These are phyloP conservation scores for Aegle marmelos DNA, from an alignment of 345 rosid species.

Conservation along the genomic window DNA sequence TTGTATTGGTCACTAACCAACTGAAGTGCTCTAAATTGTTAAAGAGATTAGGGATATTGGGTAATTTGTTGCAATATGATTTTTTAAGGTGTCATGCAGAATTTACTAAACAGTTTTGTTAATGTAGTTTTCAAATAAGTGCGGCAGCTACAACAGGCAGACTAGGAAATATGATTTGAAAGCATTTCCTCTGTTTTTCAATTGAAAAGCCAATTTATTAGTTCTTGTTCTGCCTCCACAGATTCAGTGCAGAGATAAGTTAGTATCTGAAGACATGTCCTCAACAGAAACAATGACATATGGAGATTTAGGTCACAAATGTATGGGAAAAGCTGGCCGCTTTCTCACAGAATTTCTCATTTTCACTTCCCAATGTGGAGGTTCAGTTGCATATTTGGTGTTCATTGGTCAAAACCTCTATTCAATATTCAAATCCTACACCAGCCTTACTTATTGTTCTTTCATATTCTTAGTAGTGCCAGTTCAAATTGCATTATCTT, in stretches of 20 bases:
- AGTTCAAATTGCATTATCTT: slow-evolving; percentile 63
- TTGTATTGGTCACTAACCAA: background rate
- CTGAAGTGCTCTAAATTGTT: background rate
- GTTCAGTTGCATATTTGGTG: slow-evolving; percentile 75
- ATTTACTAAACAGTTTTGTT: background rate
- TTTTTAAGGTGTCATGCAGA: background rate
- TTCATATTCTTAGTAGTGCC: slow-evolving; percentile 76
- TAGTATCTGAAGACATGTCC: slow-evolving; percentile 44
- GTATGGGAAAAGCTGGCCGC: slow-evolving; percentile 73
- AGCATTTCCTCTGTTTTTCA: background rate
- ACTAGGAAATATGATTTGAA: too few relatives aligned
- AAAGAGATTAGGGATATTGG: background rate
- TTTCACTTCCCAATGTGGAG: slow-evolving; percentile 80
- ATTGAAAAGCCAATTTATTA: background rate
- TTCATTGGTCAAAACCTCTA: slow-evolving; percentile 86
- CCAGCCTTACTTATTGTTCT: slow-evolving; percentile 30
- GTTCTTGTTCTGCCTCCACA: slow-evolving; percentile 19
- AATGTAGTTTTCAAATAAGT: too few relatives aligned
- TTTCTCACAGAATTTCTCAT: slow-evolving; percentile 74
- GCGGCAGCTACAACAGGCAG: too few relatives aligned
- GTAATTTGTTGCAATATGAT: too few relatives aligned
- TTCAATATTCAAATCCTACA: slow-evolving; percentile 43
- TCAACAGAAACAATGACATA: slow-evolving; percentile 57
- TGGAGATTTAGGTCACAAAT: slow-evolving; percentile 78
- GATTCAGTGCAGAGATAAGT: slow-evolving; percentile 70